phyloP scores from a whole-genome alignment of 805 yeast genomes.

The Zygosaccharomyces kombuchaensis region DNA sequence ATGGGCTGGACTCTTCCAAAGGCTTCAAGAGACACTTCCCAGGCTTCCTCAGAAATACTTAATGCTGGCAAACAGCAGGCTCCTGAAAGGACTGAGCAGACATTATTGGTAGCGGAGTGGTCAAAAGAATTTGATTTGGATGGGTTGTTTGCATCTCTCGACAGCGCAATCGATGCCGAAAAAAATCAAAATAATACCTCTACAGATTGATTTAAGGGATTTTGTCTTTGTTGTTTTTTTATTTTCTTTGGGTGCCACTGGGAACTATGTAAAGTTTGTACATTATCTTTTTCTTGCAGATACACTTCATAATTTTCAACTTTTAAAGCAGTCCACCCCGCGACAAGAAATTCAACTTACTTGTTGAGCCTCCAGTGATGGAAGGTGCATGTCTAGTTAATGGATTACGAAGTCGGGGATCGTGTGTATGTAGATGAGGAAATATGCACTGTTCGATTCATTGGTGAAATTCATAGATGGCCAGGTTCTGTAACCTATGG shows the following conservation, averaged over 20 bases:
- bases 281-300: conserved; percentile 1
- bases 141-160: conserved; percentile 54
- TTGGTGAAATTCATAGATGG: conserved; percentile 67
- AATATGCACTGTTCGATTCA: conserved; percentile 57
- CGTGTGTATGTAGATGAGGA: conserved; percentile 40
- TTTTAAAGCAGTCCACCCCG: not conserved
- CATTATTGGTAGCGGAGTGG: conserved; percentile 85
- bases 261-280: conserved; percentile 3
- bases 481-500: conserved; percentile 55
- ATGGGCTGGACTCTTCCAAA: conserved; percentile 85
- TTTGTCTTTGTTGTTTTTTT: not conserved
- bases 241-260: not conserved
- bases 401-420: conserved; percentile 25
- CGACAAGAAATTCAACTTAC: not conserved
- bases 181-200: conserved; percentile 20
- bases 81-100: conserved; percentile 49
- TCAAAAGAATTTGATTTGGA: conserved; percentile 91
- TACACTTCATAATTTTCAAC: not conserved
- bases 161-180: conserved; percentile 30
- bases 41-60: conserved; percentile 34
- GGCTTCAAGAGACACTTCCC: conserved; percentile 40
- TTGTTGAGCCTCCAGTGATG: not conserved
- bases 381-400: conserved; percentile 1
- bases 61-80: conserved; percentile 36
- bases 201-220: conserved; percentile 4